These are phyloP conservation scores for Thermomyces lanuginosus DNA, from an alignment of 2,329 filamentous ascomycete genomes.

Conservation along the genomic window DNA sequence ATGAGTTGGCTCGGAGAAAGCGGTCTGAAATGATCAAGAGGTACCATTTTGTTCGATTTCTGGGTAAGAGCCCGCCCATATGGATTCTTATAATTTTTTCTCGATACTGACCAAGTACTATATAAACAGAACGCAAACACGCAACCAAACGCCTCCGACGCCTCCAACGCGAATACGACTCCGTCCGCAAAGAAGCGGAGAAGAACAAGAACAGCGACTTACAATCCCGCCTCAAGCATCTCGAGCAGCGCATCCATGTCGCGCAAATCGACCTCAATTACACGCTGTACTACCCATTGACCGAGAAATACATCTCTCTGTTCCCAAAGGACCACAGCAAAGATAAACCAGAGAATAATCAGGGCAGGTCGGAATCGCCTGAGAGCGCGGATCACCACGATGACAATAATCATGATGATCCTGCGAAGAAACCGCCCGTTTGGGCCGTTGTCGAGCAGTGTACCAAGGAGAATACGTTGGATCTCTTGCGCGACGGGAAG, in stretches of 20 bases:
- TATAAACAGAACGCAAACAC: slow-evolving; percentile 23
- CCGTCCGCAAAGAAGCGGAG: slow-evolving; percentile 13
- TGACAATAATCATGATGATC: neutral
- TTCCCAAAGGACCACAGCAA: slow-evolving; percentile 27
- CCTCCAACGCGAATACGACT: slow-evolving; percentile 23
- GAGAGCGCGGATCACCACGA: neutral
- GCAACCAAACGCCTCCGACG: slow-evolving; percentile 25
- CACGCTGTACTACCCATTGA: slow-evolving; percentile 44
- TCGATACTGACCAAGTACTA: slow-evolving; percentile 4
- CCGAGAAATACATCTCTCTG: slow-evolving; percentile 42
- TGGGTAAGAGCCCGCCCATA: slow-evolving; percentile 24
- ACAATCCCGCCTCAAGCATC: slow-evolving; percentile 13
- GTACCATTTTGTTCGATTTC: slow-evolving; percentile 52
- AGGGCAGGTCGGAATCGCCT: slow-evolving; percentile 2
- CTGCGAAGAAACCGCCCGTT: slow-evolving; percentile 22
- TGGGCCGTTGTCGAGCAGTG: slow-evolving; percentile 30
- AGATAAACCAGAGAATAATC: slow-evolving; percentile 8
- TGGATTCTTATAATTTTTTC: slow-evolving; percentile 1
- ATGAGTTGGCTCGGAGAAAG: slow-evolving; percentile 33
- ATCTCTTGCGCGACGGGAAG: slow-evolving; percentile 27
- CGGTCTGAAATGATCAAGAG: slow-evolving; percentile 41
- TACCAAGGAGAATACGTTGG: slow-evolving; percentile 28
- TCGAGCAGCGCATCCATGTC: slow-evolving; percentile 27
- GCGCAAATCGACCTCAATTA: slow-evolving; percentile 46
- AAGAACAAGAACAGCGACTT: slow-evolving; percentile 9